These are phyloP conservation scores for Erodium texanum DNA, from an alignment of 441 rosid species.

Conservation along the genomic window DNA sequence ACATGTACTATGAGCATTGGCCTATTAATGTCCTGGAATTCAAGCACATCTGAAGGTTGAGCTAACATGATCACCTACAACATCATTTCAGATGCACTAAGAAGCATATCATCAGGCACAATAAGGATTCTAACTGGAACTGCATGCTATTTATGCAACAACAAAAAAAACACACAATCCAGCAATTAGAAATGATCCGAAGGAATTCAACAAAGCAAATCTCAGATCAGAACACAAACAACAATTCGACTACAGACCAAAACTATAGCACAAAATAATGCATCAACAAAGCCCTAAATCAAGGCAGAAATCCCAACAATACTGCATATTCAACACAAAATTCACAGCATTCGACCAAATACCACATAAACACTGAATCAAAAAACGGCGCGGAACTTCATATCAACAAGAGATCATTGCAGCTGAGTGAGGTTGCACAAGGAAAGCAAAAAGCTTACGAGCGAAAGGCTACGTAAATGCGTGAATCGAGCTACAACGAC, in stretches of 20 bases:
- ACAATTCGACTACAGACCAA: neutral
- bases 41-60: no score
- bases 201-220: neutral
- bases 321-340: neutral
- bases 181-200: no score
- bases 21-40: no score
- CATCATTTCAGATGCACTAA: no score
- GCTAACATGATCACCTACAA: no score
- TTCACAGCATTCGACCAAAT: neutral
- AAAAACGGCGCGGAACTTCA: neutral
- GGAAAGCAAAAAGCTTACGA: neutral
- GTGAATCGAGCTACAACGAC: neutral
- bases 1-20: no score
- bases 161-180: no score
- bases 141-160: no score
- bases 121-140: no score
- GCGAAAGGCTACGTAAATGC: neutral
- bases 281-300: slow-evolving; percentile 6
- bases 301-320: neutral
- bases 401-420: neutral
- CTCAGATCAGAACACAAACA: neutral
- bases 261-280: neutral
- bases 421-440: neutral
- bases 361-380: neutral
- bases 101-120: no score